Percentiles rank a stretch among this genome's conserved stretches.
These are phyloP conservation scores for Neurospora tetraspora DNA, from an alignment of 495 filamentous ascomycete genomes.

Conservation along the genomic window DNA sequence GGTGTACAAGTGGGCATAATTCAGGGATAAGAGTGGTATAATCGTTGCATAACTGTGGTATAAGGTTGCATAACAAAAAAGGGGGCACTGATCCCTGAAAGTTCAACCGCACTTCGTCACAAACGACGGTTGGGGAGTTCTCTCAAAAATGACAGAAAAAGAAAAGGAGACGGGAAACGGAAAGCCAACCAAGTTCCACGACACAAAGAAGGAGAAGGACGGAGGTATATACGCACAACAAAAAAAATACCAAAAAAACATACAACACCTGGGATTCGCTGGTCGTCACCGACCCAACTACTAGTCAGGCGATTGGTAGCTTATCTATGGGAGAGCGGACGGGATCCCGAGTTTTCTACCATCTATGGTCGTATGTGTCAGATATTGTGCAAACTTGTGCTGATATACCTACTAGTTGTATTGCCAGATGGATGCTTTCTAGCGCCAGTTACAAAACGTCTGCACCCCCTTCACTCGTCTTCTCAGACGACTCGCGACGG, in stretches of 20 bases:
- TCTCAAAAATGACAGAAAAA: background rate
- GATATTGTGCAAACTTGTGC: too few relatives aligned
- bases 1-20: background rate
- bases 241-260: constrained; percentile 3
- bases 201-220: too few relatives aligned
- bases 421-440: too few relatives aligned
- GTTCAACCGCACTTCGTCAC: background rate
- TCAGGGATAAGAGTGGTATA: background rate
- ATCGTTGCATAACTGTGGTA: background rate
- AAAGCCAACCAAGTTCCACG: background rate
- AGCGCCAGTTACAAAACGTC: too few relatives aligned
- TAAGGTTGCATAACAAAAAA: background rate
- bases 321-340: constrained; percentile 40
- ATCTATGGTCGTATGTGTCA: constrained; percentile 40
- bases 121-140: too few relatives aligned
- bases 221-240: too few relatives aligned
- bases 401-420: background rate
- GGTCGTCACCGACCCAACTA: constrained; percentile 41
- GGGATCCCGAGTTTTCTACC: constrained; percentile 38
- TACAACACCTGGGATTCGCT: constrained; percentile 21
- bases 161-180: background rate
- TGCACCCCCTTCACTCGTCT: background rate
- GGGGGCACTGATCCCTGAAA: background rate
- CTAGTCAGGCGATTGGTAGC: constrained; percentile 18
- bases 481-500: too few relatives aligned